A percentile compares a stretch with the other conserved stretches of the same genome.
Conservation (phyloP, 2,329 filamentous ascomycete genomes). For the Coniella vitis region DNA sequence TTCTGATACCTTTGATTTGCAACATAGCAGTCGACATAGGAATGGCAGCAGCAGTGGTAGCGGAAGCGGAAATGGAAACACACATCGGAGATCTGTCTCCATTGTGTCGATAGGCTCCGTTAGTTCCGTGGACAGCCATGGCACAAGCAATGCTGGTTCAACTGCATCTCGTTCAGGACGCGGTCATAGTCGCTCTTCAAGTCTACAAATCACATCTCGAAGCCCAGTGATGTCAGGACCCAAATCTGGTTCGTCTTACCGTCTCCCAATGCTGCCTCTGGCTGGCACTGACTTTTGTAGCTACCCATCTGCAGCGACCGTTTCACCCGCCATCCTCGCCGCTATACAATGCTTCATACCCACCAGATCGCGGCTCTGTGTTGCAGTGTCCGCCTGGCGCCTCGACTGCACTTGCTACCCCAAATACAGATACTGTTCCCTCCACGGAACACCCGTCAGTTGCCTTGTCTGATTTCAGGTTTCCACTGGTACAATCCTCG, state of each 20-base stretch:
- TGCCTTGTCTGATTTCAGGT: constrained; percentile 49
- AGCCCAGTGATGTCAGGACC: constrained; percentile 36
- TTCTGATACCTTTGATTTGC: constrained; percentile 13
- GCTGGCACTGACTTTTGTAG: constrained; percentile 20
- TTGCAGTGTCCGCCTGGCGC: constrained; percentile 32
- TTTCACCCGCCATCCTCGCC: constrained; percentile 41
- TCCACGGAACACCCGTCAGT: constrained; percentile 36
- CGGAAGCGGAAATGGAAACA: constrained; percentile 37
- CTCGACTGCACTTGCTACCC: constrained; percentile 40
- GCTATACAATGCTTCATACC: constrained; percentile 49
- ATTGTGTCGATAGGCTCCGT: constrained; percentile 69
- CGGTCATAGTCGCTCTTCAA: constrained; percentile 71
- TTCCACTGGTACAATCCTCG: constrained; percentile 42
- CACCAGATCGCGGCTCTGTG: constrained; percentile 38
- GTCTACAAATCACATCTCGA: constrained; percentile 65
- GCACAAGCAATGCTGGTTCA: constrained; percentile 34
- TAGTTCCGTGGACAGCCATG: constrained; percentile 38
- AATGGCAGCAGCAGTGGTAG: constrained; percentile 27
- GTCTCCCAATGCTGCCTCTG: constrained; percentile 13
- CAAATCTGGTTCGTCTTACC: constrained; percentile 28
- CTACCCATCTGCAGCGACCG: constrained; percentile 36
- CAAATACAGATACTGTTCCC: constrained; percentile 27
- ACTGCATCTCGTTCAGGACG: constrained; percentile 42
- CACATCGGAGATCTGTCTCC: constrained; percentile 70
- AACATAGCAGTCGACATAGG: constrained; percentile 21